Conservation (phyloP, 345 rosid genomes). For the Lepidium didymum region DNA sequence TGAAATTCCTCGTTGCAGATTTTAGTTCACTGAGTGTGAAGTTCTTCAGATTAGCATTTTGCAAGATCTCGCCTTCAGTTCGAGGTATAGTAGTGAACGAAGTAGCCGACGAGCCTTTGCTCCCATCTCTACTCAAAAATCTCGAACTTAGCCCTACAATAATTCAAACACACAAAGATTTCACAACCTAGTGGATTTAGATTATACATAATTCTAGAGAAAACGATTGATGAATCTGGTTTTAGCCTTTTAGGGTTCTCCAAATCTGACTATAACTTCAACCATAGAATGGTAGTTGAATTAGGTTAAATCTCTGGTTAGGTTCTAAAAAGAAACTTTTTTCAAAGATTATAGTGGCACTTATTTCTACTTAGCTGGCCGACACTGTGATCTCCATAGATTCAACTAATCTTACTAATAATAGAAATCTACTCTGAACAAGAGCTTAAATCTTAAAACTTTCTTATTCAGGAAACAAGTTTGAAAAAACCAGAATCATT, state of each 20-base stretch:
- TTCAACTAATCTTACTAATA: neutral
- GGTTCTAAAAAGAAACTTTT: neutral
- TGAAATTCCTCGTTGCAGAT: slow-evolving; percentile 72
- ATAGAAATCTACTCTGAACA: slow-evolving; percentile 14
- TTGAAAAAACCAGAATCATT: neutral
- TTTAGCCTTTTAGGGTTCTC: neutral
- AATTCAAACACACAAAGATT: neutral
- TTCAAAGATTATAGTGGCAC: neutral
- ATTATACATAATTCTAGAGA: neutral
- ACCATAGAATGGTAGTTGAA: neutral
- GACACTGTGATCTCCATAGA: neutral
- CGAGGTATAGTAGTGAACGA: slow-evolving; percentile 67
- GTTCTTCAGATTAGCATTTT: slow-evolving; percentile 60
- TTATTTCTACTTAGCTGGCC: slow-evolving; percentile 15
- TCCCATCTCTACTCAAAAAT: slow-evolving; percentile 47
- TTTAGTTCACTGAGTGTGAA: slow-evolving; percentile 59
- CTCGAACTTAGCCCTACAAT: slow-evolving; percentile 57
- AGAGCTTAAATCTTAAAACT: neutral
- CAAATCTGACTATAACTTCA: neutral
- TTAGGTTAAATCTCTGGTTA: neutral
- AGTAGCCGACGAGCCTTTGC: slow-evolving; percentile 46
- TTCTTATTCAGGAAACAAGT: neutral
- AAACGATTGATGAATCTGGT: neutral
- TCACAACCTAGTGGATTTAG: slow-evolving; percentile 8
- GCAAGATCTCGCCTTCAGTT: slow-evolving; percentile 89